phyloP scores from a whole-genome alignment of 2,329 filamentous ascomycete genomes.

The Parastagonospora nodorum region DNA sequence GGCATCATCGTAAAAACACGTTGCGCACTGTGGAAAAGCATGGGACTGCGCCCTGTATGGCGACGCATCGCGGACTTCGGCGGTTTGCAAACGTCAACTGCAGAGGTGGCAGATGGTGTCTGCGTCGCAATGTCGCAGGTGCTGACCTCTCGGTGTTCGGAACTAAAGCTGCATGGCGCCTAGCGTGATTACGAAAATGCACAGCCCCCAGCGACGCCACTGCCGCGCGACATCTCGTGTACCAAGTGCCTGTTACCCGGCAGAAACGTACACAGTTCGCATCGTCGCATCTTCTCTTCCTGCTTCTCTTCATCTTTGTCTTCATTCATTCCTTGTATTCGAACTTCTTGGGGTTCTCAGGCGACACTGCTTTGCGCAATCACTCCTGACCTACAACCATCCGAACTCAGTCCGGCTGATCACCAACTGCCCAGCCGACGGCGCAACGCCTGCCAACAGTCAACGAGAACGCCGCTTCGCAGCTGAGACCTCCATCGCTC shows the following conservation, averaged over 20 bases:
- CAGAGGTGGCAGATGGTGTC: no score
- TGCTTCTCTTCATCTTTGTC: neutral
- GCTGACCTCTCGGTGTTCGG: neutral
- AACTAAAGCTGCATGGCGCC: neutral
- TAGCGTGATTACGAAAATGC: slow-evolving; percentile 6
- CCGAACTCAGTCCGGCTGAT: slow-evolving; percentile 1
- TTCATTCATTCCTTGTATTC: neutral
- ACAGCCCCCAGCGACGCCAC: slow-evolving; percentile 14
- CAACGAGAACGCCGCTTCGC: slow-evolving; percentile 6
- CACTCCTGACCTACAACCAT: neutral
- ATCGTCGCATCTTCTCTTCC: neutral
- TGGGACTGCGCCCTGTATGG: no score
- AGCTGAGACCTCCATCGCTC: slow-evolving; percentile 8
- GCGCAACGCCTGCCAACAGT: slow-evolving; percentile 14
- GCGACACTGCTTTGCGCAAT: neutral
- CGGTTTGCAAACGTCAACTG: no score
- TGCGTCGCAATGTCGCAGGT: no score
- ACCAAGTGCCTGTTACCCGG: neutral
- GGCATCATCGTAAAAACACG: no score
- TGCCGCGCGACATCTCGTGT: slow-evolving; percentile 5
- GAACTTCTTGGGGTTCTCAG: no score
- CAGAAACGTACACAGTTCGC: neutral
- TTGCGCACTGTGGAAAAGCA: no score
- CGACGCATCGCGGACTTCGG: no score
- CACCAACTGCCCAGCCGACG: slow-evolving; percentile 20